Evolutionary conservation across 192 early-diverging fungal species (phyloP), one percentile per base, ranked within the genome.

Genomic region (Phycomyces blakesleeanus): DNA sequence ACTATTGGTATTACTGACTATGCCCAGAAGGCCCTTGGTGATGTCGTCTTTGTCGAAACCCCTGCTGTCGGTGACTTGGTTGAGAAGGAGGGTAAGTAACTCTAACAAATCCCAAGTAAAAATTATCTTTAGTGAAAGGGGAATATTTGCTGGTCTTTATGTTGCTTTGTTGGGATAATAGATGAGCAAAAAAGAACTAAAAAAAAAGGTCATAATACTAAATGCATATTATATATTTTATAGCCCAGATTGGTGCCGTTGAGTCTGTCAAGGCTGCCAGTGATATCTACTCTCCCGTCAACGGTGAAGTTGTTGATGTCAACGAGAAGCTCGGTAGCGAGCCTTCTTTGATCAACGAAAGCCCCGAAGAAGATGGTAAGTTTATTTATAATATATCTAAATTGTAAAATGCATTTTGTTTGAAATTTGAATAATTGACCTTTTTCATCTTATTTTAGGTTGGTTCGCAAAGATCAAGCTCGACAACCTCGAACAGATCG

Each of bases 391-490:
- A n/a, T n/a, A n/a, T n/a, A n/a, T n/a, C n/a, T n/a, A n/a, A n/a
- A n/a, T n/a, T n/a, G n/a, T n/a, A n/a, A n/a, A 47, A 58, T 2
- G 24, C 18, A 47, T 29, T 57, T n/a, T 14, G 6, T 54, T 3
- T 16, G 21, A 25, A 65, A 50, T 55, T 18, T 6, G 18, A 58
- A 22, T 64, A 22, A 44, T 59, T 38, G 8, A n/a, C n/a, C n/a
- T n/a, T n/a, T 51, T 59, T 42, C 41, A 52, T 39, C 24, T 63
- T 22, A 22, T 51, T 27, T 49, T 63, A 92, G 92, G 89, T 57
- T 98, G 96, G 96, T 80, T 95, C 44, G 92, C 89, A 74, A 94
- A 95, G 84, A 89, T 98, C 71, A 82, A 94, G 81, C 47, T 98
- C 47, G 78, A 78, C 6, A 64, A 82, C 60, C 66, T 77, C 66